Percentiles rank a stretch among this genome's conserved stretches.
phyloP scores from a whole-genome alignment of 371 early-diverging fungal species.

The Paramicrosporidium saccamoebae region DNA sequence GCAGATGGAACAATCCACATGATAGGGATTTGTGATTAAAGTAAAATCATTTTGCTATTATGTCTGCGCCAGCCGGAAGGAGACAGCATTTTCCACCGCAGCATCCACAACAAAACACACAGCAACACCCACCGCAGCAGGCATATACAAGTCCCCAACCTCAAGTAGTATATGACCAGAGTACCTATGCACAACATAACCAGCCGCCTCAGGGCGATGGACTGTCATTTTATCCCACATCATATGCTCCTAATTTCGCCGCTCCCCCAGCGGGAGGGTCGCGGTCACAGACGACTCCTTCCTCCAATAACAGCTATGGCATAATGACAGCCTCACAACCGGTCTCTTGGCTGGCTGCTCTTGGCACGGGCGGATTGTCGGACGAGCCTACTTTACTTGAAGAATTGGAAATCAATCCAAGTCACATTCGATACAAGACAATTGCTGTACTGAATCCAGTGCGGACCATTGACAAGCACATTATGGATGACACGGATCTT shows the following conservation, averaged over 20 bases:
- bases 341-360: slow-evolving; percentile 20
- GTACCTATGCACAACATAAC: too few relatives aligned
- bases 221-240: slow-evolving; percentile 25
- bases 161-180: too few relatives aligned
- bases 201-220: slow-evolving; percentile 6
- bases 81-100: too few relatives aligned
- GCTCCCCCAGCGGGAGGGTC: slow-evolving; percentile 6
- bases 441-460: slow-evolving; percentile 67
- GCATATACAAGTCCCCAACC: too few relatives aligned
- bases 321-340: slow-evolving; percentile 10
- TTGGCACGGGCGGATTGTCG: slow-evolving; percentile 50
- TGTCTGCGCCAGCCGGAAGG: too few relatives aligned
- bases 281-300: slow-evolving; percentile 7
- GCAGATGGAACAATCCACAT: too few relatives aligned
- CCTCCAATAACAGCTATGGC: slow-evolving; percentile 15
- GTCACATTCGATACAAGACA: slow-evolving; percentile 39
- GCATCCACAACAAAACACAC: too few relatives aligned
- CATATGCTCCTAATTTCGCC: slow-evolving; percentile 14
- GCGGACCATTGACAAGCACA: slow-evolving; percentile 40
- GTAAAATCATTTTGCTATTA: too few relatives aligned
- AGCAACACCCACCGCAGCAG: too few relatives aligned
- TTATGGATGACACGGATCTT: slow-evolving; percentile 78
- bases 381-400: slow-evolving; percentile 61
- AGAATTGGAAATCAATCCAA: slow-evolving; percentile 71
- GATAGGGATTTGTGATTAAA: too few relatives aligned